Base-by-base conservation (phyloP, 306 rosid species). In the Nissolia schottii region DNA sequence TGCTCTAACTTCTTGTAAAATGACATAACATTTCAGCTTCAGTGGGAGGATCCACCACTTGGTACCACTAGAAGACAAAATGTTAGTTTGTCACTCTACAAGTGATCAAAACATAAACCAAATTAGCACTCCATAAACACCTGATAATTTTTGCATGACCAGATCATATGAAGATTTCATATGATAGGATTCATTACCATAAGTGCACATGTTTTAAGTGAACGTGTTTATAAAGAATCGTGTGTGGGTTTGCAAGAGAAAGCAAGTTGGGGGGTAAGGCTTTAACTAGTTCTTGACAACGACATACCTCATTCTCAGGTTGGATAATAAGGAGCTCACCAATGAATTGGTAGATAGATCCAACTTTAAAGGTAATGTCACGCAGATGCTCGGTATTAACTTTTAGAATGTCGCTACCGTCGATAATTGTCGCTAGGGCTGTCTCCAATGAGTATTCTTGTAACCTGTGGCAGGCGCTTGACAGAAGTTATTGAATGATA, bases 311-410 rank as follows among this genome's bases (percentile, higher is more conserved):
- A 64, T 85, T 74, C 49, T 85, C 83, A 23, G 89, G 80, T 70
- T 79, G 85, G 84, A 91, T 80, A 11, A 34, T 34, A 70, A 61
- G 85, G 70, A 94, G 92, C 71, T 91, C 93, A 1, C 97, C 90
- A 22, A 95, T 45, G 51, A 45, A 45, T 15, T 45, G 51, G 22
- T 45, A 45, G 22, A 45, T 5, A 0, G 91, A 88, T 61, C 89
- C 96, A 54, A 81, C 81, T 67, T 78, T 85, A 81, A 94, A 84
- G 43, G 48, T 76, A 37, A 91, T 80, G 71, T 86, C 91, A 80
- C 76, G 78, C 60, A 91, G 80, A 76, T 87, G 88, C 75, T 76
- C 83, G 18, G 89, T 88, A 64, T 43, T 55, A 60, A 94, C 82
- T 81, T 73, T 83, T 46, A 86, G 64, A 67, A 34, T 74, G 63